Conservation (phyloP, 176 grass and related monocot species). For the Microstegium vimineum region DNA sequence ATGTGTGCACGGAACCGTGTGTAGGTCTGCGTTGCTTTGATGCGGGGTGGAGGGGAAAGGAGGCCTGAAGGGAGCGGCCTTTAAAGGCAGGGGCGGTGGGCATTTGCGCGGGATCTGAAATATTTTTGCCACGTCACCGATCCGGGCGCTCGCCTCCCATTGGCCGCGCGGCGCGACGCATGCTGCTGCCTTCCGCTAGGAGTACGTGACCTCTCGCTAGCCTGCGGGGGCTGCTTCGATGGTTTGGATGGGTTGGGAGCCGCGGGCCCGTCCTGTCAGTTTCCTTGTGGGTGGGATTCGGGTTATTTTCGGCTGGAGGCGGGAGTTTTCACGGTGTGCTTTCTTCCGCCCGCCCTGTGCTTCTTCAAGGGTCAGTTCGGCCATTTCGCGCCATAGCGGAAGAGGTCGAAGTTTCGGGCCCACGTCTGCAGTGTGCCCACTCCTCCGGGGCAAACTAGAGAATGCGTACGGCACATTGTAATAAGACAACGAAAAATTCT, state of each 20-base stretch:
- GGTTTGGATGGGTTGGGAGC: not conserved
- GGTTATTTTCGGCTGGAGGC: not conserved
- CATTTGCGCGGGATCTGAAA: slow-evolving; percentile 57
- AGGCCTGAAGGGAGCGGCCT: slow-evolving; percentile 5
- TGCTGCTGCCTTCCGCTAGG: not conserved
- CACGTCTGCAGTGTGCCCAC: too few species aligned
- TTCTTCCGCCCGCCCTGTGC: not conserved
- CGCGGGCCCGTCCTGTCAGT: not conserved
- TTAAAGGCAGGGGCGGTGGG: slow-evolving; percentile 37
- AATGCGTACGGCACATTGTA: too few species aligned
- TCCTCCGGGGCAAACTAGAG: too few species aligned
- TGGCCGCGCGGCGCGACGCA: not conserved
- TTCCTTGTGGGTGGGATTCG: not conserved
- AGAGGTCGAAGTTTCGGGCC: not conserved
- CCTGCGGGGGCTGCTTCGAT: not conserved
- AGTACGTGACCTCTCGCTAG: not conserved
- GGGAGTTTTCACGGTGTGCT: slow-evolving; percentile 2
- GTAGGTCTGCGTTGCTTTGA: slow-evolving; percentile 1
- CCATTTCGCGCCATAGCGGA: not conserved
- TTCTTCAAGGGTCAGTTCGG: slow-evolving; percentile 27
- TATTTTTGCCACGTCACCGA: slow-evolving; percentile 55
- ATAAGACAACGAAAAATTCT: too few species aligned
- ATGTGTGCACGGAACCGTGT: not conserved
- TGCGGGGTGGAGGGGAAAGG: not conserved
- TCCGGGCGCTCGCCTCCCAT: slow-evolving; percentile 41